Evolutionary conservation across 2,329 filamentous ascomycete species (phyloP), one percentile per base, ranked within the genome.

Genomic region (Colletotrichum godetiae): DNA sequence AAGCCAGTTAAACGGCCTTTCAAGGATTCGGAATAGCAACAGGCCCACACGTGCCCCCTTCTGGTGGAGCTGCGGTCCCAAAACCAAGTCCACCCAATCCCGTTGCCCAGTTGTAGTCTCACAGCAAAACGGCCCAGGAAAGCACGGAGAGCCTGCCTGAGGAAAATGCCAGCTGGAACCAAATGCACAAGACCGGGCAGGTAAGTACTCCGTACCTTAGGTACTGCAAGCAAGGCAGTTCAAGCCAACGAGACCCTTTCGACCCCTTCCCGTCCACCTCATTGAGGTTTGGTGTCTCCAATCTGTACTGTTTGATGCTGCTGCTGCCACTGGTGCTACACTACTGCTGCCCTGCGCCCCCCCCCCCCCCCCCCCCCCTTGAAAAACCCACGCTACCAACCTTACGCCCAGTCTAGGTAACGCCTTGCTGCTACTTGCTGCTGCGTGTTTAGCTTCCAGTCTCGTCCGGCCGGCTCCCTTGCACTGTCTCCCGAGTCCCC

Each of bases 11-110:
- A 66, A 73, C 61, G 69, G 19, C 42, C 42, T n/a, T 11, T 0
- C 42, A 49, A 49, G 19, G 19, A 49, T 49, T 49, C 42, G 42
- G 73, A 74, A 74, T 74, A 73, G 73, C 57, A 74, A 69, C 73
- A 62, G 5, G 65, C 69, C 69, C 73, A 42, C 69, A 74, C 61
- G 55, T 61, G 52, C 69, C 73, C 64, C 57, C 57, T 52, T 65
- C 49, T 33, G 22, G 61, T 70, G 71, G 67, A 65, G 67, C 35
- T 52, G 67, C 55, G 59, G 49, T 19, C 46, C 42, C 61, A 63
- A 27, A 52, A 63, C 37, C 58, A 68, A 52, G 65, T 52, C 35
- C 37, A 53, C 42, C 42, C 42, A 49, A 49, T 49, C 42, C 42
- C 42, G 42, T 55, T 53, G 29, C 46, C 49, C 60, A 63, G 60